Evolutionary conservation across 805 yeast species (phyloP).

Genomic region (Priceomyces medius): DNA sequence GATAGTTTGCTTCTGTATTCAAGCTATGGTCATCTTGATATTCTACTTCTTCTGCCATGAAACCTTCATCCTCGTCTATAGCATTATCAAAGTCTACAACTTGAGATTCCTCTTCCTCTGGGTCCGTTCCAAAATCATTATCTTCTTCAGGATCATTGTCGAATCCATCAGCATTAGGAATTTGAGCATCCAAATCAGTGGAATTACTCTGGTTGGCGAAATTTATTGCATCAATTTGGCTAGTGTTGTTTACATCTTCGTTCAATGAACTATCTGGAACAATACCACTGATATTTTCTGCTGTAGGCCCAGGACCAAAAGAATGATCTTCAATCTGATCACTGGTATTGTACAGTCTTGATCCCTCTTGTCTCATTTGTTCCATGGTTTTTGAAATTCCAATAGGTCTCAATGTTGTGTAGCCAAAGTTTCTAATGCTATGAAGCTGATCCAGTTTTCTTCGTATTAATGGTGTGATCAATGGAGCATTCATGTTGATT

Average conservation of each 20-base stretch:
- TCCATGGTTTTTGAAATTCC: conserved; percentile 42
- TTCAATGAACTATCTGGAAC: conserved; percentile 10
- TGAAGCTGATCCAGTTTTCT: conserved; percentile 23
- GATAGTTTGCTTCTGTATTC: conserved; percentile 12
- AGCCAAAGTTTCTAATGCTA: conserved; percentile 33
- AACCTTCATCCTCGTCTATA: conserved; percentile 36
- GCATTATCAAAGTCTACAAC: conserved; percentile 12
- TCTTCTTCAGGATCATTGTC: conserved; percentile 19
- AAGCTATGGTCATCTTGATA: conserved; percentile 41
- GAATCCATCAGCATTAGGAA: conserved; percentile 42
- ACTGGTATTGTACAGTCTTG: conserved; percentile 11
- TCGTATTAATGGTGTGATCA: conserved; percentile 20
- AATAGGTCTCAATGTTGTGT: conserved; percentile 34
- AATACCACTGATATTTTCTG: conserved; percentile 22
- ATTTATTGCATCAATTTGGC: not conserved
- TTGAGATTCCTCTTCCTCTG: conserved; percentile 9
- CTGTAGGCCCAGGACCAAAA: conserved; percentile 18
- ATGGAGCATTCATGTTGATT: conserved; percentile 7
- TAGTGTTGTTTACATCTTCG: conserved; percentile 7
- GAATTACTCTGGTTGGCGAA: conserved; percentile 10
- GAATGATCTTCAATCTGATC: conserved; percentile 17
- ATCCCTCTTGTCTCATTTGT: conserved; percentile 30
- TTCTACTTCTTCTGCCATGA: conserved; percentile 49
- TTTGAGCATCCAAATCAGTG: conserved; percentile 46
- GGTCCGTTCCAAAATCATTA: conserved; percentile 11